These are phyloP conservation scores for Suillus spraguei DNA, from an alignment of 768 basidiomycete species.

Conservation along the genomic window DNA sequence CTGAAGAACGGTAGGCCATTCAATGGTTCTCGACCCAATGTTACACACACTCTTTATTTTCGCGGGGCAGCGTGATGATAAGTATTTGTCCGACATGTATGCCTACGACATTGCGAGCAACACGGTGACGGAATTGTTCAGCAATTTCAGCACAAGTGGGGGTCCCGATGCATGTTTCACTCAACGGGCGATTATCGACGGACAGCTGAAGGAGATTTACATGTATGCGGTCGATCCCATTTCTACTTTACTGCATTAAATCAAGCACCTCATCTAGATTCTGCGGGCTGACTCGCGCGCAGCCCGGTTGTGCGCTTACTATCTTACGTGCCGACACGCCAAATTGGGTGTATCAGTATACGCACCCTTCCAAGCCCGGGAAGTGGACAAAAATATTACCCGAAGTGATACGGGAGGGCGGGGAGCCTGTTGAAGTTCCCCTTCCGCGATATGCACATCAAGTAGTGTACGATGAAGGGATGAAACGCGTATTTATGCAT, in stretches of 20 bases:
- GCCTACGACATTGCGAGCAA: slow-evolving; percentile 64
- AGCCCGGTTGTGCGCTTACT: slow-evolving; percentile 41
- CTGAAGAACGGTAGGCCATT: slow-evolving; percentile 54
- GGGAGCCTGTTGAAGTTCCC: slow-evolving; percentile 42
- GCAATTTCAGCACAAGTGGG: slow-evolving; percentile 59
- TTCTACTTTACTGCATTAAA: background rate
- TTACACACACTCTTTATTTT: slow-evolving; percentile 68
- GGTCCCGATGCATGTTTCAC: slow-evolving; percentile 77
- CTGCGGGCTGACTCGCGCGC: slow-evolving; percentile 56
- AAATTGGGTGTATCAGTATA: slow-evolving; percentile 72
- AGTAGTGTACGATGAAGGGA: slow-evolving; percentile 66
- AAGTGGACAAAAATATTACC: slow-evolving; percentile 65
- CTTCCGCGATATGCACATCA: slow-evolving; percentile 76
- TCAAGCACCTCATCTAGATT: slow-evolving; percentile 42
- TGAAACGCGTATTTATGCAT: slow-evolving; percentile 65
- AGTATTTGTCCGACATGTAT: slow-evolving; percentile 76
- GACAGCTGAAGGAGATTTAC: slow-evolving; percentile 65
- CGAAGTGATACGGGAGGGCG: slow-evolving; percentile 24
- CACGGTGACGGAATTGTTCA: slow-evolving; percentile 60
- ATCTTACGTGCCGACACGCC: slow-evolving; percentile 50
- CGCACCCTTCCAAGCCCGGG: slow-evolving; percentile 51
- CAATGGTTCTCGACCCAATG: slow-evolving; percentile 74
- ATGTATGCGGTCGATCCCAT: slow-evolving; percentile 49
- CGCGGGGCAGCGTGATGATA: slow-evolving; percentile 70
- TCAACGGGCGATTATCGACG: slow-evolving; percentile 72